Percentiles rank a stretch among this genome's conserved stretches.
phyloP scores from a whole-genome alignment of 2,329 filamentous ascomycete species.

The Neofusicoccum sp. region DNA sequence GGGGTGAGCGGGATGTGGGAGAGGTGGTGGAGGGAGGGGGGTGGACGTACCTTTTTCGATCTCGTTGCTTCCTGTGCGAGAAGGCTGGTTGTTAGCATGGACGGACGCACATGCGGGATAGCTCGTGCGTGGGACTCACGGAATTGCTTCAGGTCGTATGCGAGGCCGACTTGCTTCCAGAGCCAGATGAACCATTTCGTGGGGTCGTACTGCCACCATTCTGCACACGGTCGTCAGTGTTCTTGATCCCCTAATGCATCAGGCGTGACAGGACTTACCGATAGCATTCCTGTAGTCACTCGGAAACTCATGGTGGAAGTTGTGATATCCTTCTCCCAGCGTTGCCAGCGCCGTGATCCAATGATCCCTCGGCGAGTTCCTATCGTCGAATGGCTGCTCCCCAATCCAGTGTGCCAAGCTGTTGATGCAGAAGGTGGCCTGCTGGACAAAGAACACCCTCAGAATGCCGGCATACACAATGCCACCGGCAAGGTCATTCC shows the following conservation, averaged over 20 bases:
- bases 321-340: slow-evolving; percentile 88
- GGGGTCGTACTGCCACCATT: slow-evolving; percentile 90
- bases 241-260: background rate
- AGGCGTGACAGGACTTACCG: slow-evolving; percentile 28
- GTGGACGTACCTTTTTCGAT: slow-evolving; percentile 70
- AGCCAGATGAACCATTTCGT: slow-evolving; percentile 84
- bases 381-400: slow-evolving; percentile 90
- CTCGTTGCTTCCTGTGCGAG: slow-evolving; percentile 63
- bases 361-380: slow-evolving; percentile 87
- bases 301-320: slow-evolving; percentile 95
- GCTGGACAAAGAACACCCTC: slow-evolving; percentile 86
- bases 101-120: background rate
- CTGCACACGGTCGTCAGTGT: background rate
- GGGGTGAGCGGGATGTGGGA: no score
- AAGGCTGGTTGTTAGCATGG: background rate
- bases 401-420: slow-evolving; percentile 88
- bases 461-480: slow-evolving; percentile 85
- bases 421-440: slow-evolving; percentile 93
- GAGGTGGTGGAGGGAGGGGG: no score
- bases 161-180: slow-evolving; percentile 83
- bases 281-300: slow-evolving; percentile 93
- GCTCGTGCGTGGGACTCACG: slow-evolving; percentile 42
- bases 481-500: slow-evolving; percentile 80
- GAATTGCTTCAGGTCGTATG: slow-evolving; percentile 89
- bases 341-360: slow-evolving; percentile 83